Percentiles rank a stretch among this genome's conserved stretches.
These are phyloP conservation scores for Pulveroboletus sp. DNA, from an alignment of 768 basidiomycete genomes.

Conservation along the genomic window DNA sequence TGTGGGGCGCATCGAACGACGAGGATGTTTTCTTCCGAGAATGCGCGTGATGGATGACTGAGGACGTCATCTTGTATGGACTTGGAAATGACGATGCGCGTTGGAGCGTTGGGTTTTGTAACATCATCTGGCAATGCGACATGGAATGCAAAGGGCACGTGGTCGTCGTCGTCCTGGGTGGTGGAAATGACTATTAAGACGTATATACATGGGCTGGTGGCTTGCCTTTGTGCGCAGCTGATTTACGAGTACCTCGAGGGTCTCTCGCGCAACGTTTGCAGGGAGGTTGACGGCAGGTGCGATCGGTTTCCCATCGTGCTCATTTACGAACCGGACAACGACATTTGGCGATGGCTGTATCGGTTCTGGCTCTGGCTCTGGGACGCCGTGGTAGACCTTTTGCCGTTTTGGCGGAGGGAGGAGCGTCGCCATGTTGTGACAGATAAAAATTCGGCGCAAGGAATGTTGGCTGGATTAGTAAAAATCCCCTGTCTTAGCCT, in stretches of 20 bases:
- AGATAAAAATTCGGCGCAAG: background rate
- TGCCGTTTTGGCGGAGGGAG: slow-evolving; percentile 88
- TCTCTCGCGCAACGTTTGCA: slow-evolving; percentile 81
- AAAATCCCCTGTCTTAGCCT: slow-evolving; percentile 15
- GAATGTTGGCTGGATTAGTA: slow-evolving; percentile 4
- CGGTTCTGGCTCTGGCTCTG: slow-evolving; percentile 57
- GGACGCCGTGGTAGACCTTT: slow-evolving; percentile 76
- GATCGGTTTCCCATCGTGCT: slow-evolving; percentile 76
- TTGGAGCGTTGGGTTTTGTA: slow-evolving; percentile 50
- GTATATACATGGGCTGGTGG: slow-evolving; percentile 11
- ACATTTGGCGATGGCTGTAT: slow-evolving; percentile 57
- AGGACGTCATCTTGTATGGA: slow-evolving; percentile 84
- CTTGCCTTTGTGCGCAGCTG: slow-evolving; percentile 74
- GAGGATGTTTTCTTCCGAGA: slow-evolving; percentile 85
- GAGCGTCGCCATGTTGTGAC: slow-evolving; percentile 66
- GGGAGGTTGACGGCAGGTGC: slow-evolving; percentile 90
- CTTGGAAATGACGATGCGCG: slow-evolving; percentile 79
- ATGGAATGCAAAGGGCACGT: slow-evolving; percentile 90
- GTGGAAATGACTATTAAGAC: slow-evolving; percentile 5
- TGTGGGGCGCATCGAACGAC: slow-evolving; percentile 91
- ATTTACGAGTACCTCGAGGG: slow-evolving; percentile 86
- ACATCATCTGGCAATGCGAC: slow-evolving; percentile 65
- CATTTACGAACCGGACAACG: slow-evolving; percentile 90
- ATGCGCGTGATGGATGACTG: slow-evolving; percentile 63
- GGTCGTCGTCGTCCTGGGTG: slow-evolving; percentile 68